phyloP scores from a whole-genome alignment of 345 rosid species.

The Hypericum perforatum region DNA sequence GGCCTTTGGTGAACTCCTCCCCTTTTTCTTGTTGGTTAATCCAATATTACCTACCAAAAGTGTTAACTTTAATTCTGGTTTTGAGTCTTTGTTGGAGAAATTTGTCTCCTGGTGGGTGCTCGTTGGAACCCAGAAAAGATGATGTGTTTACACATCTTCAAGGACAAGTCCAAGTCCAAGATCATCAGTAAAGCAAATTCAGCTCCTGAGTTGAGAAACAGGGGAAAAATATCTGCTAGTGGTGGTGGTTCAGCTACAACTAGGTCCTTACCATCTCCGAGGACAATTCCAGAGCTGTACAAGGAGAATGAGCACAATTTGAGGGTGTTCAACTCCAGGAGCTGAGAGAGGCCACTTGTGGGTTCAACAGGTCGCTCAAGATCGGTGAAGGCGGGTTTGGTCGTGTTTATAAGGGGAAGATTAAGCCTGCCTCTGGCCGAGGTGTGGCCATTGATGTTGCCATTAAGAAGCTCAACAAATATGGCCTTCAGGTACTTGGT shows the following conservation, averaged over 20 bases:
- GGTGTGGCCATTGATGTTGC: slow-evolving; percentile 53
- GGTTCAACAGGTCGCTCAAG: slow-evolving; percentile 49
- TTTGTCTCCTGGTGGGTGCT: background rate
- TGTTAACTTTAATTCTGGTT: too few relatives aligned
- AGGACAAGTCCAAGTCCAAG: slow-evolving; percentile 30
- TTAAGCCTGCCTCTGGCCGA: slow-evolving; percentile 34
- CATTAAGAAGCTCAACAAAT: slow-evolving; percentile 60
- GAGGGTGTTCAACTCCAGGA: slow-evolving; percentile 57
- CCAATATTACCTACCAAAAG: too few relatives aligned
- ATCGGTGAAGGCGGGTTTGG: slow-evolving; percentile 97
- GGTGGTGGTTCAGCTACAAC: slow-evolving; percentile 28
- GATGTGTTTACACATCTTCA: slow-evolving; percentile 50
- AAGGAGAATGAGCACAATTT: slow-evolving; percentile 54
- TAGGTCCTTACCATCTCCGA: slow-evolving; percentile 40
- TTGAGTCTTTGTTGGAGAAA: too few relatives aligned
- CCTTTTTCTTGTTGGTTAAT: too few relatives aligned
- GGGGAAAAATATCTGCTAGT: slow-evolving; percentile 9
- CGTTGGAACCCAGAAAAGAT: slow-evolving; percentile 14
- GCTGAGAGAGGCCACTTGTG: slow-evolving; percentile 58
- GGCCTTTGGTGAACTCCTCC: too few relatives aligned
- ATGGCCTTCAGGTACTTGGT: slow-evolving; percentile 76
- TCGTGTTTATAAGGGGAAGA: slow-evolving; percentile 54
- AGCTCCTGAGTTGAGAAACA: slow-evolving; percentile 37
- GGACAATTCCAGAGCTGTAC: slow-evolving; percentile 55
- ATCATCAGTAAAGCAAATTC: slow-evolving; percentile 29